Evolutionary conservation across 768 basidiomycete species (phyloP).

Genomic region (Auricularia sp.): DNA sequence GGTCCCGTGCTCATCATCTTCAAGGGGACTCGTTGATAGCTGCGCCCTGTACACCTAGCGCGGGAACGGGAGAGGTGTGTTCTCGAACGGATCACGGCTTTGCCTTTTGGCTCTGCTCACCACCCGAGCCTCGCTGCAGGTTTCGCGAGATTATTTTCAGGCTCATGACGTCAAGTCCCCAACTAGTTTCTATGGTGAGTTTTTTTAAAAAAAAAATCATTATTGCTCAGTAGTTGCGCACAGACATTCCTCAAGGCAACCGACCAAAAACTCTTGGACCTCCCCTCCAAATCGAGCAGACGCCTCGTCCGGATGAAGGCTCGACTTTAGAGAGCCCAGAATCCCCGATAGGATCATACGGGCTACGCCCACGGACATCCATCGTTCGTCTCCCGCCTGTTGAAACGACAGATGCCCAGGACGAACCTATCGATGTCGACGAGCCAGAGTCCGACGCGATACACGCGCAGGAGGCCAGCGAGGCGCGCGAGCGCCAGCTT

Average conservation of each 20-base stretch:
- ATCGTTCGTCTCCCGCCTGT: constrained; percentile 6
- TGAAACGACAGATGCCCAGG: constrained; percentile 1
- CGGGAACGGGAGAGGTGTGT: too few species aligned
- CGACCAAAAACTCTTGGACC: background rate
- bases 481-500: background rate
- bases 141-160: too few species aligned
- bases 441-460: background rate
- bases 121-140: too few species aligned
- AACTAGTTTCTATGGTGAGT: too few species aligned
- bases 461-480: background rate
- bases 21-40: background rate
- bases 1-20: background rate
- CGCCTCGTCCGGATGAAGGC: background rate
- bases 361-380: background rate
- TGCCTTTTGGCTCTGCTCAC: too few species aligned
- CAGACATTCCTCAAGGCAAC: too few species aligned
- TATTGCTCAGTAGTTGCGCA: too few species aligned
- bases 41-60: too few species aligned
- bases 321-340: background rate
- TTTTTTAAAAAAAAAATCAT: too few species aligned
- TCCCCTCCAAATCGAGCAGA: background rate
- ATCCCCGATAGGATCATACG: background rate
- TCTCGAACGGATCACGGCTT: too few species aligned
- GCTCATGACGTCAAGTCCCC: too few species aligned
- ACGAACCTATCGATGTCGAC: constrained; percentile 3